Percentiles rank a stretch among this genome's conserved stretches.
Evolutionary conservation across 345 rosid genomes (phyloP).

Genomic region (Eutrema japonicum): DNA sequence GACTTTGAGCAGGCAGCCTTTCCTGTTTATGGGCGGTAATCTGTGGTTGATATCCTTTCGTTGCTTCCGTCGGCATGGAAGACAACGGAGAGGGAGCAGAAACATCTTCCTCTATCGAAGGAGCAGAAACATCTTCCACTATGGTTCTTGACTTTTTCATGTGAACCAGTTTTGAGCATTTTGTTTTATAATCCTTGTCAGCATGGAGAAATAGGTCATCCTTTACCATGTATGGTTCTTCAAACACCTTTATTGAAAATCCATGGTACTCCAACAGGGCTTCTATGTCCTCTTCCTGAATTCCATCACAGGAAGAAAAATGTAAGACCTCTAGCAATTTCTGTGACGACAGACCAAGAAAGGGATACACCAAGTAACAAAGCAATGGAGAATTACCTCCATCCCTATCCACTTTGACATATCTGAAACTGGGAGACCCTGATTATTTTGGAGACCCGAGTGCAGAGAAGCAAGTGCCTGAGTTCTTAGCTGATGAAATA

Average conservation of each 20-base stretch:
- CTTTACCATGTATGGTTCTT: constrained; percentile 95
- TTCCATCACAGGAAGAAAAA: constrained; percentile 41
- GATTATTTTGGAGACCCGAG: constrained; percentile 78
- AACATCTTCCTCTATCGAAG: constrained; percentile 60
- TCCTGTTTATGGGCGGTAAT: constrained; percentile 41
- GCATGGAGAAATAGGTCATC: constrained; percentile 77
- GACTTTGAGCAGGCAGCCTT: constrained; percentile 41
- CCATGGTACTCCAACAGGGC: constrained; percentile 74
- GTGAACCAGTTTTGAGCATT: constrained; percentile 83
- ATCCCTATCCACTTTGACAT: constrained; percentile 87
- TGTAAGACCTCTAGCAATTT: constrained; percentile 39
- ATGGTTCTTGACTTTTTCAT: constrained; percentile 68
- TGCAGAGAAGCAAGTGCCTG: constrained; percentile 92
- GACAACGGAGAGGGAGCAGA: constrained; percentile 43
- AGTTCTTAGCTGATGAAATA: constrained; percentile 74
- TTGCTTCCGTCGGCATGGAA: constrained; percentile 44
- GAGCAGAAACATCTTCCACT: constrained; percentile 64
- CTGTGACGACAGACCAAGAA: constrained; percentile 24
- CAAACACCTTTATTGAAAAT: constrained; percentile 71
- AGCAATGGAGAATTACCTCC: constrained; percentile 63
- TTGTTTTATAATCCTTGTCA: constrained; percentile 81
- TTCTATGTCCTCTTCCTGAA: constrained; percentile 81
- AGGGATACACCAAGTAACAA: constrained; percentile 15
- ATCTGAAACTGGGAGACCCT: constrained; percentile 84
- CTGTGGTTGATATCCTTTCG: constrained; percentile 44